Percentiles rank a stretch among this genome's conserved stretches.
These are phyloP conservation scores for Yarrowia sp. DNA, from an alignment of 805 yeast species.

Conservation along the genomic window DNA sequence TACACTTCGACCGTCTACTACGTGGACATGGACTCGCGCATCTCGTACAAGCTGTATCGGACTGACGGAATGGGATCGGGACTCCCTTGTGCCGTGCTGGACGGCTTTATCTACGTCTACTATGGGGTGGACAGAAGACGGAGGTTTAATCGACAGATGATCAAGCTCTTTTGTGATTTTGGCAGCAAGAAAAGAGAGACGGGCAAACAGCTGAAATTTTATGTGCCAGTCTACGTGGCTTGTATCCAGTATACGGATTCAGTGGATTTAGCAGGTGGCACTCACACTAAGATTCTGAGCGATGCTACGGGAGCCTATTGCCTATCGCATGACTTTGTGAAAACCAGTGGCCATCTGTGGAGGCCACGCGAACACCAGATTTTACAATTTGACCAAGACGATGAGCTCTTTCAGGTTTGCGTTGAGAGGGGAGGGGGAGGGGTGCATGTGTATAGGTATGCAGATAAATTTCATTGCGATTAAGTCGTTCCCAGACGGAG, in stretches of 20 bases:
- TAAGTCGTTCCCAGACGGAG: background rate
- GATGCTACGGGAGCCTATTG: background rate
- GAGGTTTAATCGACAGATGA: conserved; percentile 7
- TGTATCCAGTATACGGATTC: conserved; percentile 9
- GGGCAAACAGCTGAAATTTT: background rate
- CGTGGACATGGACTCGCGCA: background rate
- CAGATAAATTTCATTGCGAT: background rate
- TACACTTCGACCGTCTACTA: conserved; percentile 11
- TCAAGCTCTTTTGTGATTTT: conserved; percentile 15
- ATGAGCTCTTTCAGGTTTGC: conserved; percentile 10
- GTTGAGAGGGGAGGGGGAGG: background rate
- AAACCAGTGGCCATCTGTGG: conserved; percentile 6
- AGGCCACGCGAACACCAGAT: background rate
- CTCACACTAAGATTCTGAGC: conserved; percentile 8
- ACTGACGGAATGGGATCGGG: conserved; percentile 16
- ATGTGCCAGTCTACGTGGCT: conserved; percentile 4
- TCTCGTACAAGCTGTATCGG: background rate
- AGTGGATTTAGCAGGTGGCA: conserved; percentile 14
- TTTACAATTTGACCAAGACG: background rate
- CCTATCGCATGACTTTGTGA: background rate
- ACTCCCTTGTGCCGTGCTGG: conserved; percentile 7
- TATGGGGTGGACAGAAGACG: conserved; percentile 9
- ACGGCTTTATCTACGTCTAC: conserved; percentile 8
- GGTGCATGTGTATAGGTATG: conserved; percentile 1
- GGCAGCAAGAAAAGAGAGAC: conserved; percentile 13